Evolutionary conservation across 1,139 yeast species (phyloP), one percentile per base, ranked within the genome.

Genomic region (Pichia cactophila): DNA sequence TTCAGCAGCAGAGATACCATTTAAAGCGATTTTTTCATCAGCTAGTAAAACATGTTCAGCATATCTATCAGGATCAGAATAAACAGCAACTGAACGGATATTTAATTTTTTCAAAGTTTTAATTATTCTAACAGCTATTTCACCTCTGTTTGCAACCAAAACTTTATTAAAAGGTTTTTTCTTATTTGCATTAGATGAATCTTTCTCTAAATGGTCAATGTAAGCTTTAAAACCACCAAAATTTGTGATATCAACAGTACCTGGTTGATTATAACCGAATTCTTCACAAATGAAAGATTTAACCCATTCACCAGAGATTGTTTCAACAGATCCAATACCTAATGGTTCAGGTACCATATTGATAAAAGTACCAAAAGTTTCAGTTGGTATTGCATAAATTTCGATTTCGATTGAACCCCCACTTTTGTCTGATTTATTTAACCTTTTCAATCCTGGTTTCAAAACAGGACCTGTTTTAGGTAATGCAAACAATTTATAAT

Each of bases 241-340:
- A 41, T 73, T 66, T 16, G 97, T 86, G 57, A 92, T 85, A 56
- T 92, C 96, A 40, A 71, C 70, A 11, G 95, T 77, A 7, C 92
- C 92, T 40, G 78, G 73, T 49, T 76, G 74, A 12, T 72, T 73
- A 67, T 89, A 87, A 11, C 96, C 97, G 54, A 73, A 65, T 61
- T 89, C 96, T 68, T 90, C 98, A 69, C 97, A 90, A 56, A 90
- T 86, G 60, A 92, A 92, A 0, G 97, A 90, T 64, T 89, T 88
- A 51, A 88, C 88, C 83, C 86, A 81, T 56, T 80, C 77, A 33
- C 97, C 97, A 52, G 78, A 72, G 49, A 73, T 81, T 45, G 88
- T 75, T 67, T 89, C 95, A 42, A 86, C 92, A 16, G 90, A 80
- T 12, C 98, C 98, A 61, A 92, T 89, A 42, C 96, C 98, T 54